Base-by-base conservation (phyloP, 192 early-diverging fungal genomes). In the Helicostylum pulchrum region DNA sequence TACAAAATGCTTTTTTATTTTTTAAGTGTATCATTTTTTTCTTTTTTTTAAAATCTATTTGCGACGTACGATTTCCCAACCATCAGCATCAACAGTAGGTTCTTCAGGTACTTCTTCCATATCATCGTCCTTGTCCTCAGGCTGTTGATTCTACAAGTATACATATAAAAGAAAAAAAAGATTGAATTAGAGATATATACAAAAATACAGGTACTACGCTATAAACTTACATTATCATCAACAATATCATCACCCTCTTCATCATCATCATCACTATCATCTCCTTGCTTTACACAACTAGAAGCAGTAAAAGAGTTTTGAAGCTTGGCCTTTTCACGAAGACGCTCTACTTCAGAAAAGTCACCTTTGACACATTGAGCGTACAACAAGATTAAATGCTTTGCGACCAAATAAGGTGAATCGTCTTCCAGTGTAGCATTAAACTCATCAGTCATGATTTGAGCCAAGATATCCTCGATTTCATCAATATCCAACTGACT, bases 361-460 rank as follows among this genome's bases (percentile, higher is more conserved):
- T 72, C 63, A 17, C 77, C 79, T 46, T 74, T 73, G 4, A 78
- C 75, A 31, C 82, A 83, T 47, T 80, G 73, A 42, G 62, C 15
- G 26, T 71, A 83, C 6, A 80, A 26, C 15, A 70, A 61, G 10
- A 79, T 71, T 54, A 80, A 55, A 47, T 78, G 67, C 48, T 80
- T 80, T 32, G 79, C 67, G 17, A 81, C 76, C 53, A 76, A 70
- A 66, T 81, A 80, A 19, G 79, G 81, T 10, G 83, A 85, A 64
- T 81, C 75, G 57, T 85, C 83, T 44, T 85, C 83, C 11, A 85
- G 61, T 26, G 76, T 17, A 4, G 77, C 79, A 17, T 77, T 66
- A 47, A 85, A 85, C 55, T 85, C 83, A 53, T 85, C 83, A 42
- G 68, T 66, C 83, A 85, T 83, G 48, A 83, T 73, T 43, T 83